A percentile compares a stretch with the other conserved stretches of the same genome.
Evolutionary conservation across 257 asterid species (phyloP).

Genomic region (Plantago ovata): DNA sequence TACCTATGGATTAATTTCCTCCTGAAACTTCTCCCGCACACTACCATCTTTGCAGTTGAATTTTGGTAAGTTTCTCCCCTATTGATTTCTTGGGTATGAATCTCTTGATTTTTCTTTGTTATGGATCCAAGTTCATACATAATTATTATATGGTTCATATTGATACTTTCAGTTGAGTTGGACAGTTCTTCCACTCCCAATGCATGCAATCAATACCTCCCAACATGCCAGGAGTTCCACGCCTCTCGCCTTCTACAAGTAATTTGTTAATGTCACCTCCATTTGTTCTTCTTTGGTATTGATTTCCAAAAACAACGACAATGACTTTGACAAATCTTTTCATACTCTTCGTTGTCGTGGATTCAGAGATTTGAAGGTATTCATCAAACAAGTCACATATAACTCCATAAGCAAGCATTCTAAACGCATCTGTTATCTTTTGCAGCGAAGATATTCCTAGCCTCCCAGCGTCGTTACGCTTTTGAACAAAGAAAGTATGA

Average conservation of each 20-base stretch:
- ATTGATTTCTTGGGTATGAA: no score
- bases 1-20: no score
- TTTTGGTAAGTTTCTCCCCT: no score
- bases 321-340: neutral
- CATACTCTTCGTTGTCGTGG: neutral
- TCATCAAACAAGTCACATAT: neutral
- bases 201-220: conserved; percentile 14
- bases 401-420: conserved; percentile 7
- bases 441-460: neutral
- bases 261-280: conserved; percentile 5
- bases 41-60: no score
- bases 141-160: no score
- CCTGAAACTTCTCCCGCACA: no score
- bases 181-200: conserved; percentile 9
- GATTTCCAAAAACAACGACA: neutral
- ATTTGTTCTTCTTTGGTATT: conserved; percentile 9
- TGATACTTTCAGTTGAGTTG: no score
- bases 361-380: neutral
- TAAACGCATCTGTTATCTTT: neutral
- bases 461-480: neutral
- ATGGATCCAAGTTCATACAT: no score
- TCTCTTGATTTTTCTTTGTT: no score
- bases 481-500: neutral
- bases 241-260: neutral
- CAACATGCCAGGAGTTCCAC: conserved; percentile 11